Base-by-base conservation (phyloP, 331 rosid species). In the Malus hybrid region DNA sequence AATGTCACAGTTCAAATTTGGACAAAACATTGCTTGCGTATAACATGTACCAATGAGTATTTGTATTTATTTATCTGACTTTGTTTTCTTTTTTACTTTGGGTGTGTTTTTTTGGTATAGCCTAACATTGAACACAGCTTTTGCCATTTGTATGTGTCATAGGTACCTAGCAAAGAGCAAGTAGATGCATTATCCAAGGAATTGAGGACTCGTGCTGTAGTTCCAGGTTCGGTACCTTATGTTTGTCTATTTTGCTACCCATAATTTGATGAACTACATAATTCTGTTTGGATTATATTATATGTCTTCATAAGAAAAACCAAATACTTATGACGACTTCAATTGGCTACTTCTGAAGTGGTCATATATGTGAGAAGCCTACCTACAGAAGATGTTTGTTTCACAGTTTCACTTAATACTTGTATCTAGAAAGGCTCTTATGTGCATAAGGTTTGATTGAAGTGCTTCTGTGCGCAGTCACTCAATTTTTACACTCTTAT, bases 101-200 rank as follows among this genome's bases (percentile, higher is more conserved):
- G 36, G 12, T 60, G 26, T 1, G 19, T 16, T 55, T 39, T 28
- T 39, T 52, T 68, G 42, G 20, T 64, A 7, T 50, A 42, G 48
- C 13, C 62, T 7, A 73, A 76, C 36, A 7, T 46, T 20, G 62
- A 71, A 39, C 64, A 26, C 75, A 57, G 48, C 46, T 30, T 70
- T 65, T 53, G 28, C 73, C 79, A 71, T 74, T 70, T 18, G 33
- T 44, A 42, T 80, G 46, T 28, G 58, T 76, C 58, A 65, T 84
- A 95, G 99, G 86, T 95, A 77, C 97, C 99, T 74, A 95, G 69
- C 80, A 95, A 95, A 83, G 90, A 83, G 76, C 99, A 95, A 88
- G 97, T 89, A 12, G 91, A 89, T 86, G 89, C 90, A 64, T 83
- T 95, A 63, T 82, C 97, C 68, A 86, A 78, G 65, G 97, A 95